phyloP scores from a whole-genome alignment of 1,284 basidiomycete species.

The Xanthoconium separans region DNA sequence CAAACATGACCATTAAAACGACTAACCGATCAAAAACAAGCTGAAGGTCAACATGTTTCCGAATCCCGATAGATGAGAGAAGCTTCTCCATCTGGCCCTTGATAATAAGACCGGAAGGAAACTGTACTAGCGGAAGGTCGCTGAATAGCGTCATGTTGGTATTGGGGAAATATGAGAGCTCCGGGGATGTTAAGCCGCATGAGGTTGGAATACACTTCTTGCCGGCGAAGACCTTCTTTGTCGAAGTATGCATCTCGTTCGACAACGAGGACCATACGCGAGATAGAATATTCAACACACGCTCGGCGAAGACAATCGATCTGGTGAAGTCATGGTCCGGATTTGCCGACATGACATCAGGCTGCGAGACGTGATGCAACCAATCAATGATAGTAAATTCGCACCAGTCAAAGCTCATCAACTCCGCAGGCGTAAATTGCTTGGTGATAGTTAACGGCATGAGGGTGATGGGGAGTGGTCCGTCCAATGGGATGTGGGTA shows the following conservation, averaged over 20 bases:
- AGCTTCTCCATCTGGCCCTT: constrained; percentile 81
- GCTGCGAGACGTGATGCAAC: constrained; percentile 65
- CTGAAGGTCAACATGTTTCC: constrained; percentile 90
- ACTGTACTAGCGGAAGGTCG: constrained; percentile 80
- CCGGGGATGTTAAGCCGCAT: constrained; percentile 70
- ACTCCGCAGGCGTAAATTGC: constrained; percentile 55
- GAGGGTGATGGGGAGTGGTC: constrained; percentile 78
- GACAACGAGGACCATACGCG: constrained; percentile 78
- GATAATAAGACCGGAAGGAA: constrained; percentile 67
- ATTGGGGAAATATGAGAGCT: constrained; percentile 85
- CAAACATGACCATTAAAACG: background rate
- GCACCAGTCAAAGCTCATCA: constrained; percentile 76
- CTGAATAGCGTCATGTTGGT: constrained; percentile 76
- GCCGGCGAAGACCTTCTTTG: constrained; percentile 57
- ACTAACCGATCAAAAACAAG: constrained; percentile 78
- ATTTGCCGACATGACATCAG: constrained; percentile 42
- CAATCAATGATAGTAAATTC: constrained; percentile 82
- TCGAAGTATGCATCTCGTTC: constrained; percentile 54
- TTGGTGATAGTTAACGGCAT: constrained; percentile 73
- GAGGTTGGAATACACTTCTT: constrained; percentile 67
- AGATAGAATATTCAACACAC: constrained; percentile 70
- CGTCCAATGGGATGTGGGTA: constrained; percentile 71
- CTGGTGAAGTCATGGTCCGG: constrained; percentile 66
- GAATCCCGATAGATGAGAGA: constrained; percentile 78
- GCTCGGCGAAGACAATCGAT: constrained; percentile 81